Base-by-base conservation (phyloP, 2,329 filamentous ascomycete genomes). In the Cephalotrichum gorgonifer region DNA sequence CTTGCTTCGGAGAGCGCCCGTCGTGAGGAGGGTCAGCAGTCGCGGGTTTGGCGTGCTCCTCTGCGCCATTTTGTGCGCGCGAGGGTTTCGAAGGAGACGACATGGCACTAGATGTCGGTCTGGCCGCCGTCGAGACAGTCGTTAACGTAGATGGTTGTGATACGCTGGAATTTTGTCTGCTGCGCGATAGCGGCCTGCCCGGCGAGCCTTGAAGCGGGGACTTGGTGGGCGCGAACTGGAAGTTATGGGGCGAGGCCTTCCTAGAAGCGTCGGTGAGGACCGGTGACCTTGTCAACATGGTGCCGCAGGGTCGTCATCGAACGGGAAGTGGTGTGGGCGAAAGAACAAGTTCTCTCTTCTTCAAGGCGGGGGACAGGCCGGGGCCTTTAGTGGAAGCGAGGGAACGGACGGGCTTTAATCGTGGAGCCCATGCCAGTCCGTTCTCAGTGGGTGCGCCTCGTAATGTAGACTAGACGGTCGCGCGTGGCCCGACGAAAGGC, bases 251-350 rank as follows among this genome's bases (percentile, higher is more conserved):
- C 46, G 75, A 78, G 60, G 71, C 69, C 69, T 71, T 76, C 65
- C 72, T 67, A 56, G 73, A 27, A 25, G 42, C 68, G 59, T 65
- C 64, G 61, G 72, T 61, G 59, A 73, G 65, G 56, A 73, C 66
- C 53, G 75, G 74, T 59, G 75, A 78, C 60, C 74, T 75, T 64
- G 74, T 76, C 72, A 79, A 72, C 76, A 79, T 79, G 70, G 65
- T 76, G 31, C 31, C 46, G 42, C 15, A 45, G 31, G 27, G 7
- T 45, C 55, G 51, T 43, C 48, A 47, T 50, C 17, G 45, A 38
- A 43, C 41, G 33, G 48, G 42, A 25, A 12, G 39, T 44, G 44
- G 50, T 35, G 49, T 17, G 44, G 48, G 44, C 38, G 51, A 43
- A 48, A 31, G 52, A 39, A 17, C 26, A 43, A 43, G 38, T 4